These are phyloP conservation scores for Noccaea bulbosa DNA, from an alignment of 345 rosid genomes.

Conservation along the genomic window DNA sequence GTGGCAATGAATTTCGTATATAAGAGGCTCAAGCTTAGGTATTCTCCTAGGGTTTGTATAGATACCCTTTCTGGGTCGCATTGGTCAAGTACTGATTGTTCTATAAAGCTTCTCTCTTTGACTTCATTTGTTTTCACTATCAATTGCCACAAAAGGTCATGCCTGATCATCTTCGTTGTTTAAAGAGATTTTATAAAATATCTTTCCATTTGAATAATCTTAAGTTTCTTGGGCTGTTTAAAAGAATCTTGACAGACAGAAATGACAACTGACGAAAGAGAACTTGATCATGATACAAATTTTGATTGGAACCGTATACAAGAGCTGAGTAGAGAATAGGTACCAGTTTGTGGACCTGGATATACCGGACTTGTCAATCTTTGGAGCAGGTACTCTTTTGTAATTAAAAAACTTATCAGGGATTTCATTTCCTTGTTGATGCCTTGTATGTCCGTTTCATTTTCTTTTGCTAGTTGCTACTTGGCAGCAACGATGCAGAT, in stretches of 20 bases:
- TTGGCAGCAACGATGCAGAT: conserved; percentile 99
- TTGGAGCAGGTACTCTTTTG: conserved; percentile 78
- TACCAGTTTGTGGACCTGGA: conserved; percentile 89
- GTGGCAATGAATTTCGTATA: conserved; percentile 3
- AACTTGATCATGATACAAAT: conserved; percentile 95
- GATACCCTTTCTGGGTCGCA: neutral
- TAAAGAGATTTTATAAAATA: conserved; percentile 16
- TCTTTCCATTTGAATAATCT: conserved; percentile 11
- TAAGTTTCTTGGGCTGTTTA: conserved; percentile 37
- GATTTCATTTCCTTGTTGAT: conserved; percentile 15
- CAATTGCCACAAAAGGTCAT: conserved; percentile 1
- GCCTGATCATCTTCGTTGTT: conserved; percentile 24
- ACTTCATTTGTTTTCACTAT: conserved; percentile 7
- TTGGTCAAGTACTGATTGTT: conserved; percentile 4
- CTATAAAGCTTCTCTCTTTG: conserved; percentile 11
- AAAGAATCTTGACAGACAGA: conserved; percentile 66
- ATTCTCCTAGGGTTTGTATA: conserved; percentile 2
- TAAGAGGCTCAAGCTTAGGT: conserved; percentile 1
- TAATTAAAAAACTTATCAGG: conserved; percentile 9
- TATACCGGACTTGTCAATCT: conserved; percentile 97
- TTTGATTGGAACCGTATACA: conserved; percentile 99
- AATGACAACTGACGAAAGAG: conserved; percentile 99
- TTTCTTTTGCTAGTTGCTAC: conserved; percentile 85
- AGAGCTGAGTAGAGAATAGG: conserved; percentile 86
- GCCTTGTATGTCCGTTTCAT: conserved; percentile 27